Evolutionary conservation across 1,284 basidiomycete genomes (phyloP).

Genomic region (Irpex sp.): DNA sequence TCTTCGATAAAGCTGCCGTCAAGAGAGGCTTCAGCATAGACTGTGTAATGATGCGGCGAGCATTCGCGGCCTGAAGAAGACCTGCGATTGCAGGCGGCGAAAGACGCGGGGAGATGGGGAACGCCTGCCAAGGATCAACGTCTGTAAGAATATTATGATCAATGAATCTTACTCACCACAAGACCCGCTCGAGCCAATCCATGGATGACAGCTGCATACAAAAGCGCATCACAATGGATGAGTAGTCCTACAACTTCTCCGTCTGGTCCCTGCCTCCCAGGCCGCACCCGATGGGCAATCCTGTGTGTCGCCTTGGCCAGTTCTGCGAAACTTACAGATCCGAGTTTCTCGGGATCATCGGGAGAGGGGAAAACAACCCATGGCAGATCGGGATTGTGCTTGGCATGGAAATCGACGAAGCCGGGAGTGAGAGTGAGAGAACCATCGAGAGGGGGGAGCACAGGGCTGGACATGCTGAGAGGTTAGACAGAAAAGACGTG

Average conservation of each 20-base stretch:
- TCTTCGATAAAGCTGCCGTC: background rate
- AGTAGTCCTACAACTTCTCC: constrained; percentile 29
- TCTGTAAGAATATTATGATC: background rate
- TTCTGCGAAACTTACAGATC: constrained; percentile 12
- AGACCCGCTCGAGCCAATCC: constrained; percentile 30
- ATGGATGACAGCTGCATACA: constrained; percentile 27
- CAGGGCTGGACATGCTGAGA: background rate
- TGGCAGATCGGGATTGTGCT: constrained; percentile 28
- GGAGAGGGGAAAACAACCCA: constrained; percentile 10
- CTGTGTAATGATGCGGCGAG: constrained; percentile 12
- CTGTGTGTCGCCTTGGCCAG: constrained; percentile 7
- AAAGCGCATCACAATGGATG: constrained; percentile 27
- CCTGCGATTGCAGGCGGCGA: constrained; percentile 13
- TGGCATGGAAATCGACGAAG: constrained; percentile 29
- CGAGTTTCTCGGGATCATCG: background rate
- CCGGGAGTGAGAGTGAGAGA: constrained; percentile 13
- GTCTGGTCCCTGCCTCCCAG: constrained; percentile 3
- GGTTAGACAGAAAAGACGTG: background rate
- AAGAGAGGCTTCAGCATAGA: constrained; percentile 8
- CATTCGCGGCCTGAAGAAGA: constrained; percentile 13
- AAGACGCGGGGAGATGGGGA: constrained; percentile 13
- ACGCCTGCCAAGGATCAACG: constrained; percentile 21
- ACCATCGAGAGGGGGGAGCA: constrained; percentile 16
- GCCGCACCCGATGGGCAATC: constrained; percentile 7
- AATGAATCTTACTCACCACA: constrained; percentile 14